A percentile compares a stretch with the other conserved stretches of the same genome.
phyloP scores from a whole-genome alignment of 768 basidiomycete species.

The Termitomyces sp. region DNA sequence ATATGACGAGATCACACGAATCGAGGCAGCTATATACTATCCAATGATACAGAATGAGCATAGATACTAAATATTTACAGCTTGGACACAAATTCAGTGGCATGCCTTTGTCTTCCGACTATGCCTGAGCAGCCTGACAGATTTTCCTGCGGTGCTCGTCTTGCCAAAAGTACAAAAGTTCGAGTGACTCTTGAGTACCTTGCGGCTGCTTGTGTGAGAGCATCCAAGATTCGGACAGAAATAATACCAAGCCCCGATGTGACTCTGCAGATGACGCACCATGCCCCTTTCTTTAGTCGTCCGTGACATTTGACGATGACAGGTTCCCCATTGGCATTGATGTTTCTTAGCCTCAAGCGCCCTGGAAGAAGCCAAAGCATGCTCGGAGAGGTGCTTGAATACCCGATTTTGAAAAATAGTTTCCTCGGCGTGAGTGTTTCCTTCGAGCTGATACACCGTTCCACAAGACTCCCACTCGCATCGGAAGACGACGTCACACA shows the following conservation, averaged over 20 bases:
- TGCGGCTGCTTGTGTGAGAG: conserved; percentile 1
- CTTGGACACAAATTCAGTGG: background rate
- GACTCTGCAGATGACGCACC: conserved; percentile 2
- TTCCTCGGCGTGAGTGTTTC: background rate
- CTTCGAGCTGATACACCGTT: background rate
- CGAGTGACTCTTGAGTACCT: background rate
- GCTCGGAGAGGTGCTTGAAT: background rate
- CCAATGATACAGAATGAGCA: background rate
- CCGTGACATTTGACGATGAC: background rate
- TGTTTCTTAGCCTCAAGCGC: background rate
- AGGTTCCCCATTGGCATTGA: background rate
- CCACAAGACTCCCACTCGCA: background rate
- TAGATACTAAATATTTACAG: background rate
- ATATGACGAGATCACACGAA: no score
- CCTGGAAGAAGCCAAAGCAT: background rate
- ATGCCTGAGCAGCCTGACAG: background rate
- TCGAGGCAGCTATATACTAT: no score
- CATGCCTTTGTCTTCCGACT: background rate
- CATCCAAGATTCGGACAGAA: background rate
- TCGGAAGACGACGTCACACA: background rate
- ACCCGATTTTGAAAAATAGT: background rate
- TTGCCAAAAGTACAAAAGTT: background rate
- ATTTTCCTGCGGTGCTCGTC: background rate
- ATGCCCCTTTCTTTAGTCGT: background rate
- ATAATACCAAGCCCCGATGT: conserved; percentile 1